Evolutionary conservation across 768 basidiomycete genomes (phyloP).

Genomic region (Lepiota venenata): DNA sequence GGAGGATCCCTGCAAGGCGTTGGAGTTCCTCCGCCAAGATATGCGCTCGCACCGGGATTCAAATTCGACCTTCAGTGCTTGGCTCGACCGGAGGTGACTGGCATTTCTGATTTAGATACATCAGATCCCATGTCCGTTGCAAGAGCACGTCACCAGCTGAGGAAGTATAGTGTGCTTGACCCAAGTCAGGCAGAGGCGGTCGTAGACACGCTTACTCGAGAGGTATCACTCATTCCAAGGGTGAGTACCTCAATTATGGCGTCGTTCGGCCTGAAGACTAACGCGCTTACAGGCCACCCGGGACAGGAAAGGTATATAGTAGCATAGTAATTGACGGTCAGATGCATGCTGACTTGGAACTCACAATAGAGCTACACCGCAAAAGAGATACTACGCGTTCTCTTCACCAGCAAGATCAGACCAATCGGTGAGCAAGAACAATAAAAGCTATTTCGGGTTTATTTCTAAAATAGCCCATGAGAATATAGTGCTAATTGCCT

Average conservation of each 20-base stretch:
- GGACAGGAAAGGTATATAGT: slow-evolving; percentile 64
- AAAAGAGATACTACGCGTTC: slow-evolving; percentile 63
- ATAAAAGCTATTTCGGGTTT: too few relatives aligned
- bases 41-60: slow-evolving; percentile 53
- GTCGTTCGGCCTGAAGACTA: background rate
- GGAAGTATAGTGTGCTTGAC: slow-evolving; percentile 52
- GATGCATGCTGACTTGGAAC: slow-evolving; percentile 8
- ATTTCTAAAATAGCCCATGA: too few relatives aligned
- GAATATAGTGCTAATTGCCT: slow-evolving; percentile 36
- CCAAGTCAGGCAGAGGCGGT: slow-evolving; percentile 70
- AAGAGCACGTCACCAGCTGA: slow-evolving; percentile 44
- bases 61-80: slow-evolving; percentile 50
- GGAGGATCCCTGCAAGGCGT: slow-evolving; percentile 27
- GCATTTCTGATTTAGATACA: slow-evolving; percentile 36
- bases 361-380: slow-evolving; percentile 56
- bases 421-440: slow-evolving; percentile 39
- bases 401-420: slow-evolving; percentile 47
- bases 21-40: slow-evolving; percentile 48
- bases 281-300: slow-evolving; percentile 53
- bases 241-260: slow-evolving; percentile 25
- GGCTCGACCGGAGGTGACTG: slow-evolving; percentile 35
- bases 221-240: slow-evolving; percentile 73
- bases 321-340: too few relatives aligned
- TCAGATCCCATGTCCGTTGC: slow-evolving; percentile 41
- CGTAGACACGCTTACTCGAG: slow-evolving; percentile 53